phyloP scores from a whole-genome alignment of 2,329 filamentous ascomycete genomes.

The Colletotrichum aenigma region DNA sequence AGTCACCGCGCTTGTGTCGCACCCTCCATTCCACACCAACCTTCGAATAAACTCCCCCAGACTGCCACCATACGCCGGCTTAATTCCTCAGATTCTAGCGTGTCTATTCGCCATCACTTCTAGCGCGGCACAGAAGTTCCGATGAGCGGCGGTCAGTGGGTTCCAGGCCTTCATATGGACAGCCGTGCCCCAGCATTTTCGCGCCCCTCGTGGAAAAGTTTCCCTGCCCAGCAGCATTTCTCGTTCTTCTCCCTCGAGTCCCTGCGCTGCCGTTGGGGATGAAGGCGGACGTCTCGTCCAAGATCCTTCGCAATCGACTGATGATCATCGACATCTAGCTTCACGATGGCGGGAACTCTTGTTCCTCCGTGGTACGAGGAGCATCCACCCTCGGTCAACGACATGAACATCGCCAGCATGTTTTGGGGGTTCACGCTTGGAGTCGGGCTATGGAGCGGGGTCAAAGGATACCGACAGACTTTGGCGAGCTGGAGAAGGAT shows the following conservation, averaged over 20 bases:
- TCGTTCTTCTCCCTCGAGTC: background rate
- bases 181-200: background rate
- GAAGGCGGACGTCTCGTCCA: background rate
- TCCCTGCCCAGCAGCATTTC: background rate
- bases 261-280: background rate
- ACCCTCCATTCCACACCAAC: background rate
- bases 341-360: slow-evolving; percentile 10
- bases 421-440: slow-evolving; percentile 41
- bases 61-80: background rate
- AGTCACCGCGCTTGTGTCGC: background rate
- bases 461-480: slow-evolving; percentile 39
- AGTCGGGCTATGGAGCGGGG: slow-evolving; percentile 35
- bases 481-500: slow-evolving; percentile 32
- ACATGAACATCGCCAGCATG: slow-evolving; percentile 38
- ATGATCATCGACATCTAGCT: background rate
- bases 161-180: background rate
- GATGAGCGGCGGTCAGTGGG: background rate
- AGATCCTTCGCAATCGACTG: background rate
- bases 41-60: background rate
- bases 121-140: slow-evolving; percentile 2
- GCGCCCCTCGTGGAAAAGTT: background rate
- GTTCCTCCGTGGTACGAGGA: slow-evolving; percentile 14
- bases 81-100: background rate
- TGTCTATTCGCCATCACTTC: background rate
- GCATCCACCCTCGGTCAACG: slow-evolving; percentile 21